Conservation (phyloP, 345 rosid species). For the Hypericum perforatum region DNA sequence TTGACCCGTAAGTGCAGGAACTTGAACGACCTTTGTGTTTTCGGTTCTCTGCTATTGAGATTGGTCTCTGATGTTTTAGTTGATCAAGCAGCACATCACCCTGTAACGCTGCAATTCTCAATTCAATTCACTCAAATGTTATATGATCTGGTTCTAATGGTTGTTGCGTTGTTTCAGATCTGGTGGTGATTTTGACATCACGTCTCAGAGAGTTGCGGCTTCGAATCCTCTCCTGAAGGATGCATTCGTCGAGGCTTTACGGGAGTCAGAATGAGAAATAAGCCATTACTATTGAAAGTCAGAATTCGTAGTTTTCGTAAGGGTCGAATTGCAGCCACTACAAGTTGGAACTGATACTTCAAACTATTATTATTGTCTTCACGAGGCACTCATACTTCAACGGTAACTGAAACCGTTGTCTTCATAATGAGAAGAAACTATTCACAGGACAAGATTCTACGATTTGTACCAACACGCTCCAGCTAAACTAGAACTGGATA, state of each 20-base stretch:
- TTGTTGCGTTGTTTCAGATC: conserved; percentile 41
- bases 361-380: too few species aligned
- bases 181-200: conserved; percentile 77
- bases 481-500: too few species aligned
- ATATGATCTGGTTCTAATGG: conserved; percentile 6
- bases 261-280: conserved; percentile 25
- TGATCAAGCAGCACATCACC: conserved; percentile 4
- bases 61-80: neutral
- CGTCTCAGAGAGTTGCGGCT: conserved; percentile 72
- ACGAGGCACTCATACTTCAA: too few species aligned
- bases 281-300: neutral
- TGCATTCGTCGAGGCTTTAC: conserved; percentile 59
- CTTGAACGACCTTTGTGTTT: neutral
- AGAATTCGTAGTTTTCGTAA: neutral
- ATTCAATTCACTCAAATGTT: conserved; percentile 1
- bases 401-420: too few species aligned
- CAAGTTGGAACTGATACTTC: too few species aligned
- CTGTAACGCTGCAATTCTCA: neutral
- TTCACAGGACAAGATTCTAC: too few species aligned
- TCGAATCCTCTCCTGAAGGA: conserved; percentile 71
- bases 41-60: neutral
- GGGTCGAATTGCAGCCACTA: too few species aligned
- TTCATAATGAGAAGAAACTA: too few species aligned
- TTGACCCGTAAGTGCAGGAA: conserved; percentile 67
- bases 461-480: too few species aligned